phyloP scores from a whole-genome alignment of 2,329 filamentous ascomycete species.

The Plectosphaerella plurivora region DNA sequence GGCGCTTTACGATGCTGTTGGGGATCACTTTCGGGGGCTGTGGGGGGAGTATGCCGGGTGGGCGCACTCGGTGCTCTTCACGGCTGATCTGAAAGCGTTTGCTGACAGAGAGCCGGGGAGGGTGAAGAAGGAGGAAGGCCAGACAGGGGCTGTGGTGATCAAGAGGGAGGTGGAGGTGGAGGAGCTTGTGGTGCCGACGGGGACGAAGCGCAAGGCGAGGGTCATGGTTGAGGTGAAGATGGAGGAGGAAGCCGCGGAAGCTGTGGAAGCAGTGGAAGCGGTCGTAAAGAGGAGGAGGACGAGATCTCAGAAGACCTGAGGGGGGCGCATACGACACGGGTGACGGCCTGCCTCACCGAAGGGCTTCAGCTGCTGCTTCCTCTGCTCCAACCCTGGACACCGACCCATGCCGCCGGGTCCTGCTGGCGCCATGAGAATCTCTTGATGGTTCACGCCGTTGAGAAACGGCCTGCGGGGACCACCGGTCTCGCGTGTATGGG shows the following conservation, averaged over 20 bases:
- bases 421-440: no score
- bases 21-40: slow-evolving; percentile 79
- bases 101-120: slow-evolving; percentile 49
- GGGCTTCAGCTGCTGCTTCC: no score
- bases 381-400: no score
- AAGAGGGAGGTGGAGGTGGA: slow-evolving; percentile 5
- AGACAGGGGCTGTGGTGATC: slow-evolving; percentile 18
- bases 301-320: slow-evolving; percentile 5
- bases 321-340: no score
- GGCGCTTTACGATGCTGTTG: slow-evolving; percentile 82
- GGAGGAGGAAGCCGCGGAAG: not conserved
- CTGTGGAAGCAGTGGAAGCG: not conserved
- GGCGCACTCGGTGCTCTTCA: slow-evolving; percentile 96
- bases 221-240: slow-evolving; percentile 10
- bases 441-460: no score
- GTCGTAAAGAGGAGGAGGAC: slow-evolving; percentile 10
- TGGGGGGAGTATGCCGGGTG: slow-evolving; percentile 96
- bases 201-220: slow-evolving; percentile 12
- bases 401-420: no score
- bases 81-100: slow-evolving; percentile 84
- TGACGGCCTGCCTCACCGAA: no score
- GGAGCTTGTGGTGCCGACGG: slow-evolving; percentile 14
- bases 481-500: no score
- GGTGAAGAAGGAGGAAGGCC: slow-evolving; percentile 20
- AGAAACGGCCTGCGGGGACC: no score